These are phyloP conservation scores for Angophora floribunda DNA, from an alignment of 345 rosid species.

Conservation along the genomic window DNA sequence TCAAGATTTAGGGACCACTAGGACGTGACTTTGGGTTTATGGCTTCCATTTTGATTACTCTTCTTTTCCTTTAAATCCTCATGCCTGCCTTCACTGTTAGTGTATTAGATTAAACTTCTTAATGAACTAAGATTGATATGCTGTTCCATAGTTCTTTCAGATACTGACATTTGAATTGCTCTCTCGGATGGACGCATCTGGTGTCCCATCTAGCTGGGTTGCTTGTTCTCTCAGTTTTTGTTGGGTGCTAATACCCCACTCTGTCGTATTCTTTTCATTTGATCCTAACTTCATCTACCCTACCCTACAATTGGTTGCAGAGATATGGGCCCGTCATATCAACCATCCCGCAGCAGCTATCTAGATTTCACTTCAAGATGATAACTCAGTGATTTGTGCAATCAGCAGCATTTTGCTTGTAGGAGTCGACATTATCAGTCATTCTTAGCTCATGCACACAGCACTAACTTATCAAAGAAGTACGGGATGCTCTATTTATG, in stretches of 20 bases:
- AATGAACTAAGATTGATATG: neutral
- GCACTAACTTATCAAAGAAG: neutral
- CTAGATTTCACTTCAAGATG: constrained; percentile 97
- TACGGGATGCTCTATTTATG: neutral
- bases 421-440: neutral
- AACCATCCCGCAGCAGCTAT: constrained; percentile 96
- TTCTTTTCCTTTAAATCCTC: neutral
- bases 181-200: neutral
- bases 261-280: neutral
- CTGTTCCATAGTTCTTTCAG: neutral
- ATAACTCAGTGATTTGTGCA: constrained; percentile 36
- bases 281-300: neutral
- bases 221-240: neutral
- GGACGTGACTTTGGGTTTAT: neutral
- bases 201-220: neutral
- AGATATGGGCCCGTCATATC: constrained; percentile 95
- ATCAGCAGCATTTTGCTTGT: neutral
- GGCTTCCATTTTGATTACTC: neutral
- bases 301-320: constrained; percentile 23
- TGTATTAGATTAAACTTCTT: neutral
- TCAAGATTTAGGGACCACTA: neutral
- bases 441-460: neutral
- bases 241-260: neutral
- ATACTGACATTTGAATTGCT: neutral
- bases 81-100: neutral